Percentiles rank a stretch among this genome's conserved stretches.
phyloP scores from a whole-genome alignment of 1,284 basidiomycete genomes.

The Pterulicium gracile region DNA sequence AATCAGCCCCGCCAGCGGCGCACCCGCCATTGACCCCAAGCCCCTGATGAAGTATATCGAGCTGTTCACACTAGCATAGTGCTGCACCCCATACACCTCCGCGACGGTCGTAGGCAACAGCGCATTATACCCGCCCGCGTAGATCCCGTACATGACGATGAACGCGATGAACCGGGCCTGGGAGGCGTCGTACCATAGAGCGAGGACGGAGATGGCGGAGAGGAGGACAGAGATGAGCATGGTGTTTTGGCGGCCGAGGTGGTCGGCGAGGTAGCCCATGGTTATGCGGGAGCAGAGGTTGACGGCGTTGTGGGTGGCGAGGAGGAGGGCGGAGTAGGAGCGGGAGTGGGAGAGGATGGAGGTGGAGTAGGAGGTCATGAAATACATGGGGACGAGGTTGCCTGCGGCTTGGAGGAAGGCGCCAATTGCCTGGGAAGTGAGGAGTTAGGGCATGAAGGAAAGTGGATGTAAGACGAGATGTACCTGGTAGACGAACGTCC shows the following conservation, averaged over 20 bases:
- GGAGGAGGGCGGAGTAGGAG: conserved; percentile 25
- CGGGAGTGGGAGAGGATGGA: conserved; percentile 27
- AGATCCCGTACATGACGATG: conserved; percentile 27
- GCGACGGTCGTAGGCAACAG: conserved; percentile 31
- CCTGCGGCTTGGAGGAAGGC: conserved; percentile 34
- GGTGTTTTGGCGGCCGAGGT: conserved; percentile 33
- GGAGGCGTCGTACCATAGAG: conserved; percentile 29
- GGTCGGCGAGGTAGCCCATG: conserved; percentile 33
- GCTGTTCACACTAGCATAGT: conserved; percentile 30
- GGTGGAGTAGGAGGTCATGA: conserved; percentile 30
- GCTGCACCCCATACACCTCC: conserved; percentile 30
- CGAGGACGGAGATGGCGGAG: conserved; percentile 32
- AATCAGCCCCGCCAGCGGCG: conserved; percentile 30
- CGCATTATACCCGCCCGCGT: conserved; percentile 32
- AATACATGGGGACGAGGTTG: conserved; percentile 33
- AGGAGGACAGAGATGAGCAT: too few relatives aligned
- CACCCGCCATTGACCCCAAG: conserved; percentile 26
- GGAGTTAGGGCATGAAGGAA: neutral
- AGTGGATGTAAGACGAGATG: neutral
- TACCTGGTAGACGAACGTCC: conserved; percentile 33
- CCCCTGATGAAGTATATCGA: conserved; percentile 31
- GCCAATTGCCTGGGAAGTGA: conserved; percentile 22
- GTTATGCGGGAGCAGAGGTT: conserved; percentile 30
- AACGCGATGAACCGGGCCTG: conserved; percentile 26
- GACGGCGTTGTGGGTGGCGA: conserved; percentile 31